Conservation (phyloP, 495 filamentous ascomycete genomes). For the Margaritispora aquatica region DNA sequence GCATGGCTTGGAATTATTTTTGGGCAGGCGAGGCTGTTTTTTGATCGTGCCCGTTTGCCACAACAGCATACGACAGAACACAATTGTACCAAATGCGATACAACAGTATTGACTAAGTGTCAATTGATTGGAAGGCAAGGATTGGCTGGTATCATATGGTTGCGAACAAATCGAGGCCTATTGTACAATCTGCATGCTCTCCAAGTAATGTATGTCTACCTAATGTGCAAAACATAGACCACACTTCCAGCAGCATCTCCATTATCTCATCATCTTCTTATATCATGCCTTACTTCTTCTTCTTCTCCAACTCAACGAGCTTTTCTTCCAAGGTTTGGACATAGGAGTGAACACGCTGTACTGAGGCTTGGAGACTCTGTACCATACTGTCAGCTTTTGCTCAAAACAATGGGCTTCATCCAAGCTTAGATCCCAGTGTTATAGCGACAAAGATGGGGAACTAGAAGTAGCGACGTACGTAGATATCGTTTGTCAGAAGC, state of each 20-base stretch:
- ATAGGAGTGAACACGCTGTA: conserved; percentile 78
- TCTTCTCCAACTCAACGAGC: conserved; percentile 62
- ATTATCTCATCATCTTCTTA: not conserved
- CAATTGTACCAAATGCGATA: not conserved
- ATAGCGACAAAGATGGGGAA: too few species aligned
- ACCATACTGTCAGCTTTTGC: too few species aligned
- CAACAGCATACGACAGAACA: not conserved
- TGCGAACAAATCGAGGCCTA: not conserved
- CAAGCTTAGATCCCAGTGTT: too few species aligned
- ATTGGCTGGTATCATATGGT: conserved; percentile 6
- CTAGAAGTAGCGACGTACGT: conserved; percentile 54
- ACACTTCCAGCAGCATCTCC: not conserved
- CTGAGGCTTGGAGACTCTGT: conserved; percentile 82
- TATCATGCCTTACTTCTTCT: conserved; percentile 23
- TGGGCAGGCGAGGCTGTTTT: not conserved
- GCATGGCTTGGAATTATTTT: not conserved
- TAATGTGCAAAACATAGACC: not conserved
- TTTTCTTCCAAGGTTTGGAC: conserved; percentile 76
- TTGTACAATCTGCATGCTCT: conserved; percentile 7
- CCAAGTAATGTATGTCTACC: not conserved
- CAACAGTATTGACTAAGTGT: not conserved
- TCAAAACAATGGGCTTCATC: too few species aligned
- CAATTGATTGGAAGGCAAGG: not conserved
- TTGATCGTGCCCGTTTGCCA: not conserved
- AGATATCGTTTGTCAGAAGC: conserved; percentile 91